These are phyloP conservation scores for Solanum hybrid DNA, from an alignment of 305 asterid genomes.

Conservation along the genomic window DNA sequence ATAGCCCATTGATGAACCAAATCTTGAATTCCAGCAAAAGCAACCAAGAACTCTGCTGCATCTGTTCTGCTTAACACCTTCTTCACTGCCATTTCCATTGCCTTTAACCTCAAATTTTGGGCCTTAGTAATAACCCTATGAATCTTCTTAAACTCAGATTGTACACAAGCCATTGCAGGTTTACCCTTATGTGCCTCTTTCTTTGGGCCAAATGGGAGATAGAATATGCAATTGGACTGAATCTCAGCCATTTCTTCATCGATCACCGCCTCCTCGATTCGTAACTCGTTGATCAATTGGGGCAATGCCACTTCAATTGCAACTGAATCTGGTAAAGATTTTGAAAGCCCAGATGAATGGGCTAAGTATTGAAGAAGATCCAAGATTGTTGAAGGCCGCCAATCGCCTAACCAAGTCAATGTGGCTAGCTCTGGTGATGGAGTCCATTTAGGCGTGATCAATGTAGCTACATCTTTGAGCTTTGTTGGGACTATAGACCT, in stretches of 20 bases:
- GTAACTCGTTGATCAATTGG: conserved; percentile 48
- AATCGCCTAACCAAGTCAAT: conserved; percentile 72
- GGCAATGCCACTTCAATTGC: conserved; percentile 36
- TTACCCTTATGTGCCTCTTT: not conserved
- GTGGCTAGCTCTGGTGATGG: conserved; percentile 60
- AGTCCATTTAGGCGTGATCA: conserved; percentile 61
- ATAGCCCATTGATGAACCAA: conserved; percentile 39
- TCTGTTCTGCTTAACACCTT: conserved; percentile 59
- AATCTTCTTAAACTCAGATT: conserved; percentile 56
- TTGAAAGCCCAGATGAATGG: conserved; percentile 18
- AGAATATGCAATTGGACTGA: conserved; percentile 68
- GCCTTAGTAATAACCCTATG: conserved; percentile 61
- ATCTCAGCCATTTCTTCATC: conserved; percentile 83
- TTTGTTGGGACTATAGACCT: conserved; percentile 35
- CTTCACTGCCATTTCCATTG: conserved; percentile 50
- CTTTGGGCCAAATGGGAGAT: conserved; percentile 48
- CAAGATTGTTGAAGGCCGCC: conserved; percentile 77
- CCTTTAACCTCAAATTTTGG: conserved; percentile 62
- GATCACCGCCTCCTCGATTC: conserved; percentile 78
- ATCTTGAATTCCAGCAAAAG: conserved; percentile 60
- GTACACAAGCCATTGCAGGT: conserved; percentile 23
- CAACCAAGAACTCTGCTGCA: conserved; percentile 76
- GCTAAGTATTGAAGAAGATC: conserved; percentile 44
- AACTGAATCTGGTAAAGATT: conserved; percentile 25
- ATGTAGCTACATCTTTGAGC: conserved; percentile 44